These are phyloP conservation scores for Ophiorrhiza pumila DNA, from an alignment of 257 asterid genomes.

Conservation along the genomic window DNA sequence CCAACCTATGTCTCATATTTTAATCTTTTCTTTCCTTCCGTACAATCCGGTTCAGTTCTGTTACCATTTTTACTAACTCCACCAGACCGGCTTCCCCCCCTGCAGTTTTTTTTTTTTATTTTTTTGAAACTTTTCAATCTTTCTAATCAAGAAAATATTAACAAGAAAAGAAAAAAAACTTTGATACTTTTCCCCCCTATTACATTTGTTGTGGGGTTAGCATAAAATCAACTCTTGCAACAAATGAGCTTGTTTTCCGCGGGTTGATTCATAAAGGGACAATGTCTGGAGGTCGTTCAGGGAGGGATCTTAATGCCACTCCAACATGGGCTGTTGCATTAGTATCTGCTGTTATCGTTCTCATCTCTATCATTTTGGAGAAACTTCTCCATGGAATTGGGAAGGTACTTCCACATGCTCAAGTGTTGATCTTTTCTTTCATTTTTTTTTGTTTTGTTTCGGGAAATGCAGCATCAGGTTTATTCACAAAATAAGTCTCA, in stretches of 20 bases:
- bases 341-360: conserved; percentile 55
- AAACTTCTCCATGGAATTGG: conserved; percentile 51
- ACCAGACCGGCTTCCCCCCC: conserved; percentile 20
- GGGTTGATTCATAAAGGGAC: too few relatives aligned
- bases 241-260: not conserved
- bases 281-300: conserved; percentile 32
- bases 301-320: conserved; percentile 32
- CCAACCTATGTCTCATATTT: too few relatives aligned
- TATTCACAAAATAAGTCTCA: not conserved
- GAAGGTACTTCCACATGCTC: conserved; percentile 29
- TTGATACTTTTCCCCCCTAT: not conserved
- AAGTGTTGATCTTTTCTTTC: too few relatives aligned
- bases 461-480: not conserved
- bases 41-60: conserved; percentile 37
- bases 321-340: conserved; percentile 87
- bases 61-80: conserved; percentile 11
- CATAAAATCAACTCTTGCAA: not conserved
- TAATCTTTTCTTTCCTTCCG: conserved; percentile 15
- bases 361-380: conserved; percentile 62
- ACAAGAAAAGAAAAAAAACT: not conserved
- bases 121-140: not conserved
- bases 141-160: not conserved
- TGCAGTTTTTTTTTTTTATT: not conserved
- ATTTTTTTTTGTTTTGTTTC: not conserved
- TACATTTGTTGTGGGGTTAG: conserved; percentile 4